phyloP scores from a whole-genome alignment of 164 flowering plant genomes.

The Hamamelis virginiana region DNA sequence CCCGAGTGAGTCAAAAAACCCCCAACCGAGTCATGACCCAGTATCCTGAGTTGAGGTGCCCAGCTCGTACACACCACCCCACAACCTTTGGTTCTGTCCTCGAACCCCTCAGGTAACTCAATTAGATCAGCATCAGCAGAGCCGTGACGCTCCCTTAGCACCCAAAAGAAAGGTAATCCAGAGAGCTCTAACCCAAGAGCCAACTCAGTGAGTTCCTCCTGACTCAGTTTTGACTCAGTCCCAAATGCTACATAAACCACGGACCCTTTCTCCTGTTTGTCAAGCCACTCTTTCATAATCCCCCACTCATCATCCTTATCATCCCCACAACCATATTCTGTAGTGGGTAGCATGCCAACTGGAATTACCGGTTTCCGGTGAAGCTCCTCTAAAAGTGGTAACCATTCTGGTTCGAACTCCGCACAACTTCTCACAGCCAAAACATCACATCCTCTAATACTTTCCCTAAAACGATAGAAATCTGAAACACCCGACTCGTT shows the following conservation, averaged over 20 bases:
- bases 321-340: neutral
- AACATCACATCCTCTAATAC: slow-evolving; percentile 10
- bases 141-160: neutral
- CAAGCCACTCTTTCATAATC: neutral
- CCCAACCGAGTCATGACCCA: neutral
- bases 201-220: neutral
- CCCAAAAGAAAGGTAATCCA: neutral
- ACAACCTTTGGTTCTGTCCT: neutral
- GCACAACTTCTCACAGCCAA: neutral
- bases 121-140: neutral
- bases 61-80: neutral
- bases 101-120: neutral
- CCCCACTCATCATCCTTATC: neutral
- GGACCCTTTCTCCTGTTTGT: neutral
- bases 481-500: slow-evolving; percentile 22
- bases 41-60: neutral
- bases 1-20: neutral
- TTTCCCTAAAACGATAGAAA: slow-evolving; percentile 8
- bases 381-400: too few relatives aligned
- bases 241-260: neutral
- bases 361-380: too few relatives aligned
- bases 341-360: neutral
- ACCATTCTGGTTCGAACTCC: too few relatives aligned
- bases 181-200: neutral
- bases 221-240: neutral